These are phyloP conservation scores for Candolleomyces efflorescens DNA, from an alignment of 768 basidiomycete species.

Conservation along the genomic window DNA sequence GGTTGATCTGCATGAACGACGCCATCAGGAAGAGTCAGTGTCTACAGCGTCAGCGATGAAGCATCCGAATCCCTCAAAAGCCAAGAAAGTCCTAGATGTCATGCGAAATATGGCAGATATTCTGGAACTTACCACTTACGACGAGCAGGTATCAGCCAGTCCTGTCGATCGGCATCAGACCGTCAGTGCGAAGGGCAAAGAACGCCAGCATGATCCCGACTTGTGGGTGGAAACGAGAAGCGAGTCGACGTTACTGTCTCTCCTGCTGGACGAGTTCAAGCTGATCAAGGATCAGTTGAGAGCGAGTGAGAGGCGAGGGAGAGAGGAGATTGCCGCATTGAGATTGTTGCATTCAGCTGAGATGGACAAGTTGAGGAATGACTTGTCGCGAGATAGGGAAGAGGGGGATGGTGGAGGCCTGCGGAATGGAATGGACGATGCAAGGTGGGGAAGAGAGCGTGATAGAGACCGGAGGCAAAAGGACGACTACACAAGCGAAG, in stretches of 20 bases:
- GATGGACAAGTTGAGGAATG: slow-evolving; percentile 1
- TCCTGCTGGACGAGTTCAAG: slow-evolving; percentile 1
- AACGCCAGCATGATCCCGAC: neutral
- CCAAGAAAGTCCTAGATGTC: slow-evolving; percentile 4
- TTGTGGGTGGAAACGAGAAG: too few relatives aligned
- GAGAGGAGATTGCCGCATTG: slow-evolving; percentile 2
- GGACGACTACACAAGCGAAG: neutral
- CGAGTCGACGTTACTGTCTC: neutral
- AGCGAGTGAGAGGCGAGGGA: neutral
- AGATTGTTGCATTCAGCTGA: slow-evolving; percentile 7
- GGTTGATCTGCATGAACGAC: neutral
- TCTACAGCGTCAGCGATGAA: neutral
- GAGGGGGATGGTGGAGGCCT: neutral
- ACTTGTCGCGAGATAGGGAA: neutral
- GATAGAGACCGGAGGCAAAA: neutral
- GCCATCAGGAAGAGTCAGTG: neutral
- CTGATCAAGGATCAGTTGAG: slow-evolving; percentile 4
- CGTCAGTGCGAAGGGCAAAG: slow-evolving; percentile 3
- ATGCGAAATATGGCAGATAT: slow-evolving; percentile 6
- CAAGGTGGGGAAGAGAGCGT: neutral
- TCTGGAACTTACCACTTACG: neutral
- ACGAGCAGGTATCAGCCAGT: neutral
- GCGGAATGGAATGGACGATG: neutral
- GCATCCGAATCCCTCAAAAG: neutral
- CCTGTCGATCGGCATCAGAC: too few relatives aligned